phyloP scores from a whole-genome alignment of 2,329 filamentous ascomycete species.

The Apiospora saccharicola region DNA sequence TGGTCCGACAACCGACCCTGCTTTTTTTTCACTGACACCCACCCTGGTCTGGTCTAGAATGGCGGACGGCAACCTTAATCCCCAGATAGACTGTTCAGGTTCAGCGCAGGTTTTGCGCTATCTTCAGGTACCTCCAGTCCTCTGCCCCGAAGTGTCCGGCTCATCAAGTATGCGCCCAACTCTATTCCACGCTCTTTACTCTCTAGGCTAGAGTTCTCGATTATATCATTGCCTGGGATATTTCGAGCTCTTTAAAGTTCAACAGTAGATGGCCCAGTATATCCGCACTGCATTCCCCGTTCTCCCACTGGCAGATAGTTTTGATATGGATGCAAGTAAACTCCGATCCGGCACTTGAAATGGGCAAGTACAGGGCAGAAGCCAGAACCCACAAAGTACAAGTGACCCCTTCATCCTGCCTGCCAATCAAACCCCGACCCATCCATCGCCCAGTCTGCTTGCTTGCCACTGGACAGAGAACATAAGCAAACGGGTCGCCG shows the following conservation, averaged over 20 bases:
- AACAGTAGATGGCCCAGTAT: background rate
- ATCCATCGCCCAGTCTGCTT: background rate
- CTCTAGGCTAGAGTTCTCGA: background rate
- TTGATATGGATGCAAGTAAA: background rate
- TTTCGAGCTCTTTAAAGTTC: background rate
- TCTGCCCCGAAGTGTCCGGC: too few relatives aligned
- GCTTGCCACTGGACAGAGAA: conserved; percentile 18
- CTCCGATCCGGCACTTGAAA: background rate
- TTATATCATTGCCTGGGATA: background rate
- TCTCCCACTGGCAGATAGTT: background rate
- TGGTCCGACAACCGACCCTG: conserved; percentile 18
- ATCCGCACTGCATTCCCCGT: background rate
- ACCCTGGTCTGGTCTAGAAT: conserved; percentile 17
- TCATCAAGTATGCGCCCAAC: background rate
- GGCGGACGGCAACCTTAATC: conserved; percentile 17
- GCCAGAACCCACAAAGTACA: conserved; percentile 14
- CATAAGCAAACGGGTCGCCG: conserved; percentile 19
- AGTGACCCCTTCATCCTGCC: background rate
- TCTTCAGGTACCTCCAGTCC: conserved; percentile 1
- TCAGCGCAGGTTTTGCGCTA: conserved; percentile 14
- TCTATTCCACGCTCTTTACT: background rate
- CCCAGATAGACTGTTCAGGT: conserved; percentile 6
- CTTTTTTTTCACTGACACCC: conserved; percentile 10
- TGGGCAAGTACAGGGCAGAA: conserved; percentile 5
- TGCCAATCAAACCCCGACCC: background rate